Percentiles rank a stretch among this genome's conserved stretches.
These are phyloP conservation scores for Tetradesmus lagerheimii DNA, from an alignment of 139 green algal genomes.

Conservation along the genomic window DNA sequence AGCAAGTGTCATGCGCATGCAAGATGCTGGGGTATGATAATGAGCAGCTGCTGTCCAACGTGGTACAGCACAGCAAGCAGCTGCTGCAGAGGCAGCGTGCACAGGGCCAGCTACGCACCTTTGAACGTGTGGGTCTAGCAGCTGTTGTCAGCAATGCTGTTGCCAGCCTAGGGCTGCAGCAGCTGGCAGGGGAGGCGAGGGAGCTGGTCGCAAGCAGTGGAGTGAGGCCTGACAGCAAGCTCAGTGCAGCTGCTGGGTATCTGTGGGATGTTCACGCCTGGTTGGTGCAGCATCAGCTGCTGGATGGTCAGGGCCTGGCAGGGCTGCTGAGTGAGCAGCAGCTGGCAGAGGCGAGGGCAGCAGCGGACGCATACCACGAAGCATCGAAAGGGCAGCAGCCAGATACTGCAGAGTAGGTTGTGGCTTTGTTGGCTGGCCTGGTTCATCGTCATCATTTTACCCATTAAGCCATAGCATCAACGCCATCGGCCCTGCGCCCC, in stretches of 20 bases:
- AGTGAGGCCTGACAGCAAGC: not conserved
- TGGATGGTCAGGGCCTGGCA: slow-evolving; percentile 9
- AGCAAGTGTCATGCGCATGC: not conserved
- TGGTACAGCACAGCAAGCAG: not conserved
- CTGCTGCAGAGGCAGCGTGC: not conserved
- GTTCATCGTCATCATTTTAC: too few species aligned
- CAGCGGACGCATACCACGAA: not conserved
- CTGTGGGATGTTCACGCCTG: not conserved
- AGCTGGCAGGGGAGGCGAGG: not conserved
- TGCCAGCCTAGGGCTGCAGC: not conserved
- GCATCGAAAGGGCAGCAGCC: not conserved
- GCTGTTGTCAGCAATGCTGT: not conserved
- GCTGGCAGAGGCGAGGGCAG: not conserved
- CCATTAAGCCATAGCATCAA: too few species aligned
- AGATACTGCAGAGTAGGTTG: too few species aligned
- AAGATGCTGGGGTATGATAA: not conserved
- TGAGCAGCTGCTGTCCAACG: not conserved
- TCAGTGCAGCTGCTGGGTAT: not conserved
- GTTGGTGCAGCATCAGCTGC: slow-evolving; percentile 13
- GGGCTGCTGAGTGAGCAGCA: not conserved
- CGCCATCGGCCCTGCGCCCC: too few species aligned
- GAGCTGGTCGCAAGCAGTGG: not conserved
- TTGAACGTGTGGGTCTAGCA: not conserved
- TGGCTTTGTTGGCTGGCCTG: too few species aligned
- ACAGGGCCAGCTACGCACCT: not conserved